phyloP scores from a whole-genome alignment of 176 grass and related monocot species.

The Phoenix roebelenii region DNA sequence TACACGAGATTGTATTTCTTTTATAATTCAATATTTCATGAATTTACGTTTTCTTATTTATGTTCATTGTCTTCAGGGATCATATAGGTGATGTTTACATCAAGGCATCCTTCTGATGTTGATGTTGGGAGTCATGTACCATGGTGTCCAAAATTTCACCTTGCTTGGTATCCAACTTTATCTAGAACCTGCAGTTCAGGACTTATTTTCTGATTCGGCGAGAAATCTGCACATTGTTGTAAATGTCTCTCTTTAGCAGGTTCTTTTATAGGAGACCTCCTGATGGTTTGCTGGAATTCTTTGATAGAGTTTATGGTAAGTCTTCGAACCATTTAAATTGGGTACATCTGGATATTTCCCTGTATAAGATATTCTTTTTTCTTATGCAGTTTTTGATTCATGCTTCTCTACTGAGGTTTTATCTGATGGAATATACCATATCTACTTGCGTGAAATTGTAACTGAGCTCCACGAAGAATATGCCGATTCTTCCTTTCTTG shows the following conservation, averaged over 20 bases:
- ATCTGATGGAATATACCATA: conserved; percentile 61
- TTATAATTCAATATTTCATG: too few species aligned
- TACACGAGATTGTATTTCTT: too few species aligned
- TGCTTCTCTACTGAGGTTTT: conserved; percentile 97
- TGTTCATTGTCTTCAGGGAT: too few species aligned
- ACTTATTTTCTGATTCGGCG: too few species aligned
- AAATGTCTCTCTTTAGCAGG: conserved; percentile 99
- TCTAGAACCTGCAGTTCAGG: too few species aligned
- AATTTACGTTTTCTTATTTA: too few species aligned
- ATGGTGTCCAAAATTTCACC: too few species aligned
- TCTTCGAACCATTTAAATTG: conserved; percentile 9
- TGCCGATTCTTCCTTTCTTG: conserved; percentile 69
- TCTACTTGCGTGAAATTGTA: conserved; percentile 84
- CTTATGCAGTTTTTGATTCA: conserved; percentile 95
- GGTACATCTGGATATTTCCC: conserved; percentile 10
- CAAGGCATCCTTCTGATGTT: too few species aligned
- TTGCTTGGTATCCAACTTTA: too few species aligned
- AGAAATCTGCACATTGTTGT: too few species aligned
- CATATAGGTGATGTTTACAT: too few species aligned
- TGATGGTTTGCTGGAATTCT: conserved; percentile 90
- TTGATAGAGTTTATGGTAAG: conserved; percentile 86
- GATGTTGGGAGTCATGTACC: too few species aligned
- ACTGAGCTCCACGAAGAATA: conserved; percentile 83
- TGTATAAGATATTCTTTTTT: conserved; percentile 18
- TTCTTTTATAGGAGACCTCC: conserved; percentile 98